Evolutionary conservation across 2,329 filamentous ascomycete genomes (phyloP).

Genomic region (Cladosporium velox): DNA sequence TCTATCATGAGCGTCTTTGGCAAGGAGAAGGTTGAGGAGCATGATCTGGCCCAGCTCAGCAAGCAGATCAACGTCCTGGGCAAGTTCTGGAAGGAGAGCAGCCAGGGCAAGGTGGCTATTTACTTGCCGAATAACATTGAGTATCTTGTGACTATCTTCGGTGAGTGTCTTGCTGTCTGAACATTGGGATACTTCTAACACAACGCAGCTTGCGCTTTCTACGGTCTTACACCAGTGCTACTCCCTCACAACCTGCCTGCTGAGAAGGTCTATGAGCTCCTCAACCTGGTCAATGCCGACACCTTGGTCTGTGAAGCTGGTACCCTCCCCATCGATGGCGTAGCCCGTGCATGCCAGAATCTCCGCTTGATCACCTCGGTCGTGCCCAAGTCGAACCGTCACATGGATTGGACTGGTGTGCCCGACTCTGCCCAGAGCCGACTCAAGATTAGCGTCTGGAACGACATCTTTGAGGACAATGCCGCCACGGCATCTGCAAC

Average conservation of each 20-base stretch:
- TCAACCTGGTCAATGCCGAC: conserved; percentile 74
- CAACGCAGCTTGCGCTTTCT: conserved; percentile 76
- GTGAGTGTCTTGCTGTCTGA: conserved; percentile 41
- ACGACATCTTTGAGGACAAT: conserved; percentile 77
- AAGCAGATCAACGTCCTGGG: conserved; percentile 88
- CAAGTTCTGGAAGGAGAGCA: conserved; percentile 69
- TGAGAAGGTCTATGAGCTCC: conserved; percentile 68
- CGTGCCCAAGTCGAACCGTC: conserved; percentile 82
- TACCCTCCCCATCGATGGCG: conserved; percentile 75
- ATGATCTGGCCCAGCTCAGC: conserved; percentile 69
- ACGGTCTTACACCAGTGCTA: conserved; percentile 79
- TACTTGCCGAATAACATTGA: conserved; percentile 94
- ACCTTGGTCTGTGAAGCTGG: conserved; percentile 82
- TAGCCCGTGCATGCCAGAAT: conserved; percentile 67
- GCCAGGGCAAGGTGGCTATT: conserved; percentile 70
- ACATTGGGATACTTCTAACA: conserved; percentile 19
- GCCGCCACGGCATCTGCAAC: conserved; percentile 60
- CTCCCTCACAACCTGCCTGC: conserved; percentile 79
- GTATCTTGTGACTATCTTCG: conserved; percentile 76
- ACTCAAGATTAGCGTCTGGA: conserved; percentile 87
- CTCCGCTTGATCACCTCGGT: conserved; percentile 87
- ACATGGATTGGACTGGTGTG: conserved; percentile 93
- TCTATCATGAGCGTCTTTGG: conserved; percentile 79
- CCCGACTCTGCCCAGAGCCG: conserved; percentile 73
- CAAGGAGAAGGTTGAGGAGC: conserved; percentile 71